These are phyloP conservation scores for Athelia sp. DNA, from an alignment of 1,284 basidiomycete genomes.

Conservation along the genomic window DNA sequence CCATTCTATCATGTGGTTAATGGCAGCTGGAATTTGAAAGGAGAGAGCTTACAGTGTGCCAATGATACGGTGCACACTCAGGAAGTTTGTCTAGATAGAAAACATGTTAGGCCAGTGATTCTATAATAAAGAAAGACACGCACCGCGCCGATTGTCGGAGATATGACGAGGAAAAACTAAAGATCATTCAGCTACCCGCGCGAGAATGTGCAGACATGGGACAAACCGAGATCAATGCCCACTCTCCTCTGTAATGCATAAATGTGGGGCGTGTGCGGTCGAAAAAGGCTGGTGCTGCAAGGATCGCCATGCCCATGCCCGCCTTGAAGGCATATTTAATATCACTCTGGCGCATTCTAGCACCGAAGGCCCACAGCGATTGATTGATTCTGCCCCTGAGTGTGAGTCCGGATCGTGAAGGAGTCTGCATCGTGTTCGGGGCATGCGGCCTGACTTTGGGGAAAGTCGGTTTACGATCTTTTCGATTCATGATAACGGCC, in stretches of 20 bases:
- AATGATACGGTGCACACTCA: constrained; percentile 72
- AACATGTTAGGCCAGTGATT: constrained; percentile 8
- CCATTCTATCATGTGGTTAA: constrained; percentile 45
- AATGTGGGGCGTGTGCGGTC: constrained; percentile 76
- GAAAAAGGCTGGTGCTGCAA: constrained; percentile 85
- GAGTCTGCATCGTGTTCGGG: constrained; percentile 81
- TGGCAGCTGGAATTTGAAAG: constrained; percentile 2
- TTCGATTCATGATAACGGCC: constrained; percentile 54
- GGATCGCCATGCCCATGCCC: constrained; percentile 74
- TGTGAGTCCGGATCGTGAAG: constrained; percentile 52
- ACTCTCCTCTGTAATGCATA: constrained; percentile 82
- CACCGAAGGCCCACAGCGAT: constrained; percentile 72
- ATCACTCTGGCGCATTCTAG: constrained; percentile 68
- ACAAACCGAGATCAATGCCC: constrained; percentile 88
- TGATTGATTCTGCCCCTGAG: constrained; percentile 60
- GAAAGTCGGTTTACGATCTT: constrained; percentile 64
- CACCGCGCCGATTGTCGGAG: constrained; percentile 82
- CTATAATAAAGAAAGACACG: constrained; percentile 22
- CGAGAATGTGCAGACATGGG: constrained; percentile 5
- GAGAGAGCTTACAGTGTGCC: constrained; percentile 73
- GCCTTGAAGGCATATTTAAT: constrained; percentile 88
- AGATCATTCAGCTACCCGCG: constrained; percentile 3
- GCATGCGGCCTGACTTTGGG: constrained; percentile 81
- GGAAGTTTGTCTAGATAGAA: constrained; percentile 73
- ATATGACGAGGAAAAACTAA: constrained; percentile 85